Conservation (phyloP, 495 filamentous ascomycete genomes). For the Hyphodiscus hymeniophilus region DNA sequence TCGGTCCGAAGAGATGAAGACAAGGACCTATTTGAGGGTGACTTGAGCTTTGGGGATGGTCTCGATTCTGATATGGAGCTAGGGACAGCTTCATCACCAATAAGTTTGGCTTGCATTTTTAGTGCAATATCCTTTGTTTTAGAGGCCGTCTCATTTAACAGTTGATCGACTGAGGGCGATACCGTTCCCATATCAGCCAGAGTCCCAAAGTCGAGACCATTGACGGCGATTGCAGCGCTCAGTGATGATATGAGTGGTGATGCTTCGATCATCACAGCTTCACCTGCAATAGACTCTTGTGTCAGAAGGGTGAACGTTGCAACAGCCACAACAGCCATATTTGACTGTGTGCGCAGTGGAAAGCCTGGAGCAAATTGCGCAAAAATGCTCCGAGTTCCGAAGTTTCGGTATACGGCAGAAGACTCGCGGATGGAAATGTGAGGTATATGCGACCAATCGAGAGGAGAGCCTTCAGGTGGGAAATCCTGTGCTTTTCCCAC, state of each 20-base stretch:
- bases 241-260: slow-evolving; percentile 22
- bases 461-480: background rate
- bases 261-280: slow-evolving; percentile 11
- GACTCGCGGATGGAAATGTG: background rate
- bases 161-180: too few relatives aligned
- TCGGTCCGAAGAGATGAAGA: background rate
- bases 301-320: slow-evolving; percentile 35
- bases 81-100: too few relatives aligned
- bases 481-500: slow-evolving; percentile 2
- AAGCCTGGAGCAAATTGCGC: slow-evolving; percentile 27
- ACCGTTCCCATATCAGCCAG: too few relatives aligned
- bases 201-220: background rate
- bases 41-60: too few relatives aligned
- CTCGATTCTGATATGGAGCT: too few relatives aligned
- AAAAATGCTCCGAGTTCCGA: slow-evolving; percentile 21
- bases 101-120: too few relatives aligned
- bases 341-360: slow-evolving; percentile 15
- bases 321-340: slow-evolving; percentile 27
- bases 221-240: slow-evolving; percentile 16
- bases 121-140: too few relatives aligned
- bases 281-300: slow-evolving; percentile 22
- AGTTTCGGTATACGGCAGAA: slow-evolving; percentile 14
- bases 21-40: too few relatives aligned
- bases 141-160: background rate
- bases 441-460: slow-evolving; percentile 19